Evolutionary conservation across 176 grass and related monocot species (phyloP).

Genomic region (Oryza officinalis): DNA sequence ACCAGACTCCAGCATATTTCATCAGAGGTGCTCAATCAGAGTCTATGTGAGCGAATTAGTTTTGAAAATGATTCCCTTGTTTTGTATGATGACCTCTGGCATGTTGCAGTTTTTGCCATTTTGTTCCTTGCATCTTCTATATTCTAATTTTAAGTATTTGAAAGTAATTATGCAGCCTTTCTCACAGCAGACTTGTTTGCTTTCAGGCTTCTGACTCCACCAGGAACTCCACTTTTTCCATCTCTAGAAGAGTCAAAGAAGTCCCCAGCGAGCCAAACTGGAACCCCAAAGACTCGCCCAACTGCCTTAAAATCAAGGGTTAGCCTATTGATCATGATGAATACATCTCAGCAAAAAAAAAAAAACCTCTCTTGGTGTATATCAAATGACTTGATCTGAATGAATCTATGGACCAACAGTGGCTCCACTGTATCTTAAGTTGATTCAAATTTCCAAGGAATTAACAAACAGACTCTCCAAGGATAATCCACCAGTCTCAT

Average conservation of each 20-base stretch:
- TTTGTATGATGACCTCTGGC: not conserved
- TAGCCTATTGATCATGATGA: not conserved
- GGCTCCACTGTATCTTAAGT: not conserved
- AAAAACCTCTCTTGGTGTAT: slow-evolving; percentile 9
- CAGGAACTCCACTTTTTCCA: slow-evolving; percentile 88
- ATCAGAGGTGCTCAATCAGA: slow-evolving; percentile 18
- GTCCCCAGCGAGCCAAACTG: slow-evolving; percentile 63
- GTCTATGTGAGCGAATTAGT: not conserved
- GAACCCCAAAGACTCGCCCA: slow-evolving; percentile 78
- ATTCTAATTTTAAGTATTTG: slow-evolving; percentile 7
- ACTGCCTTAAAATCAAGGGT: slow-evolving; percentile 92
- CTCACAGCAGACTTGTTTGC: slow-evolving; percentile 38
- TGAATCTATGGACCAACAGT: not conserved
- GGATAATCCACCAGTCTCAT: slow-evolving; percentile 12
- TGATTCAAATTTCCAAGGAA: slow-evolving; percentile 17
- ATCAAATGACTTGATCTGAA: not conserved
- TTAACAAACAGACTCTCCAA: not conserved
- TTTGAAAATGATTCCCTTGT: not conserved
- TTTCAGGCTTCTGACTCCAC: slow-evolving; percentile 94
- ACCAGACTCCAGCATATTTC: not conserved
- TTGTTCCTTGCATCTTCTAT: not conserved
- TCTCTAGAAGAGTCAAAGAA: slow-evolving; percentile 79
- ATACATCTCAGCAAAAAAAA: slow-evolving; percentile 20
- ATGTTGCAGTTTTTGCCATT: slow-evolving; percentile 15
- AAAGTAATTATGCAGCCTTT: slow-evolving; percentile 13